These are phyloP conservation scores for Aurantiochytrium sp. DNA, from an alignment of 108 stramenopile species.

Conservation along the genomic window DNA sequence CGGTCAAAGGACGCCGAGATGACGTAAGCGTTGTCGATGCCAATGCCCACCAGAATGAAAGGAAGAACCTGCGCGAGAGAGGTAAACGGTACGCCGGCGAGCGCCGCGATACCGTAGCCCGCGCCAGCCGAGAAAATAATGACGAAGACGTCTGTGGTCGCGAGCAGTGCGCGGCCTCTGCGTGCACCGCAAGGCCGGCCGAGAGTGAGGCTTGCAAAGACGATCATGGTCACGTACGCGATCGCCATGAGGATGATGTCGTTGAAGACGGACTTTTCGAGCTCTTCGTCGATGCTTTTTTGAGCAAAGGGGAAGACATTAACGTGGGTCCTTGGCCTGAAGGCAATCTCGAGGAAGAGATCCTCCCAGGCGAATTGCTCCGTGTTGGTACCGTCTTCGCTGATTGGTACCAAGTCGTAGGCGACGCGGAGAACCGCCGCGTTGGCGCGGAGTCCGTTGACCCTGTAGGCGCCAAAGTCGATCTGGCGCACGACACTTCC, in stretches of 20 bases:
- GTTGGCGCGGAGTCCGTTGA: not conserved
- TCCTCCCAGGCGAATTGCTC: not conserved
- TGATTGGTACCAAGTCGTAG: not conserved
- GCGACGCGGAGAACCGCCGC: not conserved
- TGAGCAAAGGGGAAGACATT: not conserved
- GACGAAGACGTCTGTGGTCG: not conserved
- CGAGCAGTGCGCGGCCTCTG: not conserved
- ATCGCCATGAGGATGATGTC: not conserved
- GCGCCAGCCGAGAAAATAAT: not conserved
- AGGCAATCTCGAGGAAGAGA: not conserved
- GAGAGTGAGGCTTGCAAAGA: not conserved
- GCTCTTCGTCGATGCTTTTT: not conserved
- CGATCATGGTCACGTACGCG: not conserved
- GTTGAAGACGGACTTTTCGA: not conserved
- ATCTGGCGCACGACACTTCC: not conserved
- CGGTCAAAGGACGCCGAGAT: not conserved
- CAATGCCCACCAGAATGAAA: slow-evolving; percentile 40
- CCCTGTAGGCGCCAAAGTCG: not conserved
- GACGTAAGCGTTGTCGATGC: slow-evolving; percentile 34
- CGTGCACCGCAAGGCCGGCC: not conserved
- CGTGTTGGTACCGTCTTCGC: not conserved
- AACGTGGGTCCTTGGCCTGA: not conserved
- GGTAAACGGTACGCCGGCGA: slow-evolving; percentile 39
- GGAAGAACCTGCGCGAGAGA: slow-evolving; percentile 40
- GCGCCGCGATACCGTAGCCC: not conserved